phyloP scores from a whole-genome alignment of 2,329 filamentous ascomycete genomes.

The Blastomyces emzantsi region DNA sequence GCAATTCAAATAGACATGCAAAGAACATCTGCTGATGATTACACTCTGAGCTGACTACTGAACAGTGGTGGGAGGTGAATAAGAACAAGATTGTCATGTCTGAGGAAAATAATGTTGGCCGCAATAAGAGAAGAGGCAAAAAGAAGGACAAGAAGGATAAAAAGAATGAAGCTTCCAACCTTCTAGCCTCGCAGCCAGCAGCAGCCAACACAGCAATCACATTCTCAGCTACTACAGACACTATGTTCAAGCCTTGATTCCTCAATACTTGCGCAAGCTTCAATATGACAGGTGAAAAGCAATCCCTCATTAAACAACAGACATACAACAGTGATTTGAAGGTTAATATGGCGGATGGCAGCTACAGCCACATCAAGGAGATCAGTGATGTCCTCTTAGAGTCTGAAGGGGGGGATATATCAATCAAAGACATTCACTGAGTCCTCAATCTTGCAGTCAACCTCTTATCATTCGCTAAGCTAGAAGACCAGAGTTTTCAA shows the following conservation, averaged over 20 bases:
- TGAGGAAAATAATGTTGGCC: no score
- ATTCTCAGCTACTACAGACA: background rate
- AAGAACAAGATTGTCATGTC: background rate
- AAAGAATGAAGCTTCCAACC: background rate
- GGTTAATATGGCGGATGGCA: background rate
- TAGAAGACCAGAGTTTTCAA: background rate
- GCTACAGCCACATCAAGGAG: background rate
- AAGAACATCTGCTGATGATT: background rate
- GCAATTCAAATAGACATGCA: background rate
- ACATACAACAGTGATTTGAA: no score
- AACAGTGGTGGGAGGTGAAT: background rate
- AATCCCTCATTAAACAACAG: no score
- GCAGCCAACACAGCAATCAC: background rate
- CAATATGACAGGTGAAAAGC: background rate
- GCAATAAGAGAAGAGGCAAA: no score
- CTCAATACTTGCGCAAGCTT: background rate
- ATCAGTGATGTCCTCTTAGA: background rate
- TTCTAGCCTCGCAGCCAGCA: background rate
- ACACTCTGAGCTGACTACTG: background rate
- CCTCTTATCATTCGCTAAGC: no score
- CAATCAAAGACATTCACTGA: background rate
- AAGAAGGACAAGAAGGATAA: background rate
- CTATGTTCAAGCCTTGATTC: background rate
- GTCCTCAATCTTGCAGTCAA: background rate
- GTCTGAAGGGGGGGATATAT: background rate